A percentile compares a stretch with the other conserved stretches of the same genome.
phyloP scores from a whole-genome alignment of 805 yeast species.

The Wickerhamiella brachini region DNA sequence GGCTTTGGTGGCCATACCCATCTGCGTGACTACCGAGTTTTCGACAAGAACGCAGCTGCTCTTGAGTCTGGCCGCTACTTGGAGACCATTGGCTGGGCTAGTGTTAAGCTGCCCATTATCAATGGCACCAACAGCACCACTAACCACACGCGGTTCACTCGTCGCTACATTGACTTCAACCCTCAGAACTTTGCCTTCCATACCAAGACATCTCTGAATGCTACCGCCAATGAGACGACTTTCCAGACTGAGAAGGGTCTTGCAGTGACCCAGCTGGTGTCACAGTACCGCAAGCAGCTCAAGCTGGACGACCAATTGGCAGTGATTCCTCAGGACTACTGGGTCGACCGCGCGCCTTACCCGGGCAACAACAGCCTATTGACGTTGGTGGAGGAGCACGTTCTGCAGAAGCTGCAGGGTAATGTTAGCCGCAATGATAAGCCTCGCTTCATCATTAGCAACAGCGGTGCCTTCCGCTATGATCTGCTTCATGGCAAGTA shows the following conservation, averaged over 20 bases:
- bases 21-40: conserved; percentile 63
- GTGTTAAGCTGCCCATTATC: conserved; percentile 30
- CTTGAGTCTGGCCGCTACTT: conserved; percentile 85
- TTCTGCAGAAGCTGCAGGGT: conserved; percentile 32
- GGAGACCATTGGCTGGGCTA: conserved; percentile 84
- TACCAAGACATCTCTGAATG: conserved; percentile 22
- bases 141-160: conserved; percentile 23
- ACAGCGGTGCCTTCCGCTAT: conserved; percentile 80
- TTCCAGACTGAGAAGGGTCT: conserved; percentile 48
- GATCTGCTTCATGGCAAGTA: conserved; percentile 77
- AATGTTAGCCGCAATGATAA: conserved; percentile 20
- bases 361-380: conserved; percentile 46
- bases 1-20: conserved; percentile 94
- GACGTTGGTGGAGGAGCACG: conserved; percentile 40
- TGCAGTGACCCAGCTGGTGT: conserved; percentile 33
- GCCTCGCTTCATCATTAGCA: conserved; percentile 46
- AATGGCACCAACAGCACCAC: conserved; percentile 16
- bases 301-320: conserved; percentile 48
- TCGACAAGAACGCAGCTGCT: conserved; percentile 57
- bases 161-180: conserved; percentile 79
- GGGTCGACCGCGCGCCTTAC: conserved; percentile 52
- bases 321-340: conserved; percentile 50
- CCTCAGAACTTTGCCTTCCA: conserved; percentile 57
- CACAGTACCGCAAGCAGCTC: conserved; percentile 32
- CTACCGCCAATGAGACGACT: conserved; percentile 4